A percentile compares a stretch with the other conserved stretches of the same genome.
Conservation (phyloP, 2,329 filamentous ascomycete species). For the Penicillium brevicompactum region DNA sequence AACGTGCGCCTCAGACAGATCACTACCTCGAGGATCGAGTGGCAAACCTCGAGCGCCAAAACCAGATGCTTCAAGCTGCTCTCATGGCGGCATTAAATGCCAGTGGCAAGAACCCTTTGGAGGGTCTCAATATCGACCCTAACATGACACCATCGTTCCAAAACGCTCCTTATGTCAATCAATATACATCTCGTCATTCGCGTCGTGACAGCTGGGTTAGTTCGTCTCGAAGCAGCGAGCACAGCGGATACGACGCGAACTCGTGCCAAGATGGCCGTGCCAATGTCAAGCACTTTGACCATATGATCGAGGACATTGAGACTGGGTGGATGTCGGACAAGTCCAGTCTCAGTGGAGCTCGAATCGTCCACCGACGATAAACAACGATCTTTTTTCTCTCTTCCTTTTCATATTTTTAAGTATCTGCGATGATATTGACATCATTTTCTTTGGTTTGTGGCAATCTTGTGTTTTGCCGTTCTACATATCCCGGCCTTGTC, state of each 20-base stretch:
- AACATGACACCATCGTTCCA: constrained; percentile 24
- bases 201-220: constrained; percentile 35
- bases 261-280: constrained; percentile 21
- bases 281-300: constrained; percentile 32
- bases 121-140: constrained; percentile 27
- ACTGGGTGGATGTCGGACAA: constrained; percentile 35
- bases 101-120: constrained; percentile 34
- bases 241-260: constrained; percentile 27
- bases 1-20: constrained; percentile 15
- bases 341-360: constrained; percentile 18
- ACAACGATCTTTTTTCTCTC: constrained; percentile 2
- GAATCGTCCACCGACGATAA: constrained; percentile 12
- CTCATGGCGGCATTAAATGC: constrained; percentile 44
- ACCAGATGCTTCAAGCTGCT: constrained; percentile 46
- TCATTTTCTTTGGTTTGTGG: neutral
- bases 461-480: neutral
- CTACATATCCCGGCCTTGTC: constrained; percentile 2
- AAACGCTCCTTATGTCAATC: constrained; percentile 15
- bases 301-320: constrained; percentile 37
- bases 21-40: constrained; percentile 41
- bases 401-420: neutral
- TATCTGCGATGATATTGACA: neutral
- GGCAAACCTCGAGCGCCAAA: constrained; percentile 44
- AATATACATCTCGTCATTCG: constrained; percentile 18
- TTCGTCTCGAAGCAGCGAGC: constrained; percentile 30